Base-by-base conservation (phyloP, 352 stramenopile species). In the Peronospora destructor region DNA sequence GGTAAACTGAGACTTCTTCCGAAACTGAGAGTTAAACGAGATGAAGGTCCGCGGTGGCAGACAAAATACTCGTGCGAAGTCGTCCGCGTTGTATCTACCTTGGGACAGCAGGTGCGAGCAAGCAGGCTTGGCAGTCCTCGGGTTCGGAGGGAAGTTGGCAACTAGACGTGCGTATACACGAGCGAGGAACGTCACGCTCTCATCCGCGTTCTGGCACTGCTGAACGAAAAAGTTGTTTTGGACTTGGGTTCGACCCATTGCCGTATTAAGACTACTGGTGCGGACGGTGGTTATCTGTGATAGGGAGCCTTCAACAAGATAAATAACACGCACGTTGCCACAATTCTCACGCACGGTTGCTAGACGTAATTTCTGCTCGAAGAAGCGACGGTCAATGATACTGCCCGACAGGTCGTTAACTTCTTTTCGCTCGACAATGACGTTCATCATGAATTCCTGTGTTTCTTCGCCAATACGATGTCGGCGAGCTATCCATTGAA, bases 191-290 rank as follows among this genome's bases (percentile, higher is more conserved):
- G 67, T 57, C 16, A 93, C 74, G 2, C 80, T 83, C 53, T 93
- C 83, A 49, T 93, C 83, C 1, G 75, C 68, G 30, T 81, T 87
- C 41, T 82, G 69, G 21, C 75, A 85, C 30, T 79, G 62, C 56
- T 91, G 78, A 13, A 93, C 77, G 43, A 90, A 88, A 49, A 91
- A 93, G 40, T 88, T 73, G 65, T 87, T 75, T 44, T 88, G 76
- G 45, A 93, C 66, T 33, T 91, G 80, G 0, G 77, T 93, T 28
- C 80, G 77, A 41, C 76, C 85, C 34, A 93, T 74, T 12, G 80
- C 78, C 3, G 80, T 90, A 32, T 85, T 60, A 0, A 93, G 59
- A 3, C 77, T 75, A 7, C 56, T 70, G 0, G 74, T 58, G 3
- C 76, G 68, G 3, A 93, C 66, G 0, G 76, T 76, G 2, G 78